phyloP scores from a whole-genome alignment of 1,139 yeast species.

The Suhomyces taliae region DNA sequence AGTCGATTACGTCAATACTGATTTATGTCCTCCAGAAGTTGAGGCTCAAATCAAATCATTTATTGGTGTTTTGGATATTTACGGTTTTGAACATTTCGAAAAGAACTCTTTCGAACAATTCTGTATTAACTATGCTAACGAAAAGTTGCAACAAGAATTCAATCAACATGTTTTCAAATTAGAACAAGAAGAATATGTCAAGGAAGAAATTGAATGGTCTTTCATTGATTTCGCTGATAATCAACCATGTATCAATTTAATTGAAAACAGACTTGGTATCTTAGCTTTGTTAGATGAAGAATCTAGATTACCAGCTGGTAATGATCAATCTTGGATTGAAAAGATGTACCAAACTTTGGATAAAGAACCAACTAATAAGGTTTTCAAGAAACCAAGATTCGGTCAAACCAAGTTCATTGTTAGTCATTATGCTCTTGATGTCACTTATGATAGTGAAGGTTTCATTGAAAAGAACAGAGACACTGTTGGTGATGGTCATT shows the following conservation, averaged over 20 bases:
- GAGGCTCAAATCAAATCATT: constrained; percentile 62
- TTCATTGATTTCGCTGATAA: constrained; percentile 95
- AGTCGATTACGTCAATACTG: constrained; percentile 77
- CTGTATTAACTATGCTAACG: constrained; percentile 97
- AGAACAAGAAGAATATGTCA: constrained; percentile 92
- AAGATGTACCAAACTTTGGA: constrained; percentile 86
- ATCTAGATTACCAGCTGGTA: constrained; percentile 90
- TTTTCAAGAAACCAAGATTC: constrained; percentile 91
- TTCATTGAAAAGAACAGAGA: constrained; percentile 96
- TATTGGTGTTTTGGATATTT: constrained; percentile 96
- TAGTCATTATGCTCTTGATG: constrained; percentile 93
- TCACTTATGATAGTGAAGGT: constrained; percentile 88
- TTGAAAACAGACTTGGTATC: constrained; percentile 88
- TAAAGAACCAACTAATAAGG: constrained; percentile 73
- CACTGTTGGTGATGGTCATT: constrained; percentile 93
- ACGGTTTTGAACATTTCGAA: constrained; percentile 96
- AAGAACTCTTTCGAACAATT: constrained; percentile 95
- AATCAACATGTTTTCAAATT: constrained; percentile 96
- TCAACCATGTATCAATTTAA: constrained; percentile 93
- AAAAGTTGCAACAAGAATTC: constrained; percentile 95
- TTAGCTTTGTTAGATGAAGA: constrained; percentile 91
- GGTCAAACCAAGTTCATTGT: constrained; percentile 91
- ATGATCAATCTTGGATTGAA: constrained; percentile 89
- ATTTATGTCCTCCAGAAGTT: constrained; percentile 75
- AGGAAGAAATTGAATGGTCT: constrained; percentile 94